Percentiles rank a stretch among this genome's conserved stretches.
phyloP scores from a whole-genome alignment of 1,284 basidiomycete species.

The Cystobasidiaceae sp. region DNA sequence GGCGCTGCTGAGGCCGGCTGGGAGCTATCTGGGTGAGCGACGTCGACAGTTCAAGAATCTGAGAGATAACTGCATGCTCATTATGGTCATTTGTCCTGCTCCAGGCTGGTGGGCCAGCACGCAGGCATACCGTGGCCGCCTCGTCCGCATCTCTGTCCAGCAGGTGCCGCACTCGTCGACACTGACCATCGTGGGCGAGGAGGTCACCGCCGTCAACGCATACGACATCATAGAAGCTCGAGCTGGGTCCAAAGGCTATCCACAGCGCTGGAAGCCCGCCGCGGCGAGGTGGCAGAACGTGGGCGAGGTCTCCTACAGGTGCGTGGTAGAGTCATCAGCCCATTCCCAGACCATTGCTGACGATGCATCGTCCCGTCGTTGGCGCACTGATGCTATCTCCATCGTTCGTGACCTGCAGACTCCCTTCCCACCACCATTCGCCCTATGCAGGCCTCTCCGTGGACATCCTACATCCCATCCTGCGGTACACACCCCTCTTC shows the following conservation, averaged over 20 bases:
- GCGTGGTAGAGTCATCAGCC: neutral
- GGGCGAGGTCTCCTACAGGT: conserved; percentile 10
- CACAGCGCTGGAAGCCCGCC: conserved; percentile 11
- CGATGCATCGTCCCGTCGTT: neutral
- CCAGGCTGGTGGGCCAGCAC: conserved; percentile 28
- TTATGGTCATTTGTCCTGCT: neutral
- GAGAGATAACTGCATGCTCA: neutral
- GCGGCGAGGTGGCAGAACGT: conserved; percentile 18
- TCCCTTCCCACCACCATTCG: conserved; percentile 16
- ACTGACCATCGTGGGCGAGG: conserved; percentile 12
- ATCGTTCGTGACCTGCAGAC: neutral
- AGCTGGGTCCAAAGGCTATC: neutral
- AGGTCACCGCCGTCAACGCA: conserved; percentile 10
- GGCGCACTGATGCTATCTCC: neutral
- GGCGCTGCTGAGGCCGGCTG: neutral
- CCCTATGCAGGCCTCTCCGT: conserved; percentile 24
- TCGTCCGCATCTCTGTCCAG: conserved; percentile 3
- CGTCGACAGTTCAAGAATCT: neutral
- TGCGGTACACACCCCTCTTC: conserved; percentile 27
- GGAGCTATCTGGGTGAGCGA: conserved; percentile 14
- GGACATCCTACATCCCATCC: conserved; percentile 14
- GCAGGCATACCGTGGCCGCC: conserved; percentile 5
- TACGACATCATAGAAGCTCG: neutral
- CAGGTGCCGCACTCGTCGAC: neutral
- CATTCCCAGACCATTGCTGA: no score